Conservation (phyloP, 495 filamentous ascomycete species). For the Pyronema domesticum region DNA sequence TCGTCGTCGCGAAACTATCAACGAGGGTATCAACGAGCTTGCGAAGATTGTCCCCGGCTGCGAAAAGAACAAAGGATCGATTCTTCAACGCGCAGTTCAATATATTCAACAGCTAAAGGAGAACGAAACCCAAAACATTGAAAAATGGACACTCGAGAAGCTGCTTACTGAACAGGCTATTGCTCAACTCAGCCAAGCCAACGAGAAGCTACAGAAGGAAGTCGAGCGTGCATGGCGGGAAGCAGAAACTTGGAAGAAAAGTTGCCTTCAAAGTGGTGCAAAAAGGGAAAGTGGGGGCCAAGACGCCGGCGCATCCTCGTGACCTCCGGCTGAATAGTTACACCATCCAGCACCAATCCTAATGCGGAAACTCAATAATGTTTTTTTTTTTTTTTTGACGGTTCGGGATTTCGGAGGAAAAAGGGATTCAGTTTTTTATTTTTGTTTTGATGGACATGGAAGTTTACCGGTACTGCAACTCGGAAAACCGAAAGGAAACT, state of each 20-base stretch:
- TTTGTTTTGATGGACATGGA: not conserved
- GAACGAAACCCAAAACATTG: slow-evolving; percentile 79
- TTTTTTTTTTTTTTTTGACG: slow-evolving; percentile 8
- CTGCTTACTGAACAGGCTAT: slow-evolving; percentile 90
- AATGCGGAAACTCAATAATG: slow-evolving; percentile 2
- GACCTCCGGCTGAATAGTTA: slow-evolving; percentile 12
- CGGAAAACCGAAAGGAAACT: too few species aligned
- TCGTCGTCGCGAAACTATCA: slow-evolving; percentile 93
- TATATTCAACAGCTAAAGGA: slow-evolving; percentile 91
- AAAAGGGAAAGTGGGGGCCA: slow-evolving; percentile 22
- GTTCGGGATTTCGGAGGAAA: not conserved
- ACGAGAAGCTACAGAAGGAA: slow-evolving; percentile 76
- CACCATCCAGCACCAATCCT: not conserved
- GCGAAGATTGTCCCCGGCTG: slow-evolving; percentile 94
- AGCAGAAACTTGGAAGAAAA: slow-evolving; percentile 67
- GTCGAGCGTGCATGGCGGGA: slow-evolving; percentile 57
- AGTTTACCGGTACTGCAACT: too few species aligned
- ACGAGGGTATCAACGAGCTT: slow-evolving; percentile 96
- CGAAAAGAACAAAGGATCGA: slow-evolving; percentile 98
- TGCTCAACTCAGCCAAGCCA: slow-evolving; percentile 66
- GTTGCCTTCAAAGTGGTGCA: slow-evolving; percentile 58
- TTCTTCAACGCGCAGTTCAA: slow-evolving; percentile 78
- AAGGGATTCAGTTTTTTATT: not conserved
- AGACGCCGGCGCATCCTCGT: slow-evolving; percentile 17
- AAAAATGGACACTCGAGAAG: slow-evolving; percentile 95